phyloP scores from a whole-genome alignment of 1,139 yeast species.

The Starmera stellimalicola region DNA sequence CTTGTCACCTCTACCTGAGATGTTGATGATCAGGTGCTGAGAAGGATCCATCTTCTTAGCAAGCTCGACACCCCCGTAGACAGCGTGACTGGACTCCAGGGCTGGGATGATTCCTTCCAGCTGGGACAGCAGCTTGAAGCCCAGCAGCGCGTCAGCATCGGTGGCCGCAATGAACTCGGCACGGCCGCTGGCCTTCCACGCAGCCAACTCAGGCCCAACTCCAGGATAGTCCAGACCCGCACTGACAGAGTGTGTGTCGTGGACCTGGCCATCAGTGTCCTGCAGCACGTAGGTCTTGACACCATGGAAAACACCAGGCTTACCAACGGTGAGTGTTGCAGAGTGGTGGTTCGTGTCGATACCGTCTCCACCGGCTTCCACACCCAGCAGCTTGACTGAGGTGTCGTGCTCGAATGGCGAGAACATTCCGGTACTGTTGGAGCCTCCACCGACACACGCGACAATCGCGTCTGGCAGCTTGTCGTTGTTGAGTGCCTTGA shows the following conservation, averaged over 20 bases:
- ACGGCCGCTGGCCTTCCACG: constrained; percentile 91
- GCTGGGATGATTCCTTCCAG: constrained; percentile 98
- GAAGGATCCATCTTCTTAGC: constrained; percentile 81
- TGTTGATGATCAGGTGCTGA: constrained; percentile 74
- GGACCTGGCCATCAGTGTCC: constrained; percentile 88
- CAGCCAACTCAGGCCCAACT: constrained; percentile 96
- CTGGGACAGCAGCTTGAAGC: constrained; percentile 82
- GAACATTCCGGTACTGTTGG: constrained; percentile 93
- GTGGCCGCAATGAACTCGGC: constrained; percentile 88
- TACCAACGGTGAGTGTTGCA: constrained; percentile 87
- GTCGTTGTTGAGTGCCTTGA: constrained; percentile 66
- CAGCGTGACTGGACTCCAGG: constrained; percentile 93
- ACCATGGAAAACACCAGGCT: constrained; percentile 97
- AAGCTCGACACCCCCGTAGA: constrained; percentile 79
- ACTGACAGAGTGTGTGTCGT: constrained; percentile 94
- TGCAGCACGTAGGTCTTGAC: constrained; percentile 91
- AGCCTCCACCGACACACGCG: constrained; percentile 99
- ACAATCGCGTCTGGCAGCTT: constrained; percentile 87
- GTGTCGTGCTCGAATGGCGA: constrained; percentile 82
- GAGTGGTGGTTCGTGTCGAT: constrained; percentile 78
- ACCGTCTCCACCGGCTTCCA: constrained; percentile 99
- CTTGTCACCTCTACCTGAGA: constrained; percentile 98
- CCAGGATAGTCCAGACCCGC: constrained; percentile 99
- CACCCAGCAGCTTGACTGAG: constrained; percentile 76
- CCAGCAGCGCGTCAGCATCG: constrained; percentile 86